phyloP scores from a whole-genome alignment of 345 rosid genomes.

The Sonneratia caseolaris region DNA sequence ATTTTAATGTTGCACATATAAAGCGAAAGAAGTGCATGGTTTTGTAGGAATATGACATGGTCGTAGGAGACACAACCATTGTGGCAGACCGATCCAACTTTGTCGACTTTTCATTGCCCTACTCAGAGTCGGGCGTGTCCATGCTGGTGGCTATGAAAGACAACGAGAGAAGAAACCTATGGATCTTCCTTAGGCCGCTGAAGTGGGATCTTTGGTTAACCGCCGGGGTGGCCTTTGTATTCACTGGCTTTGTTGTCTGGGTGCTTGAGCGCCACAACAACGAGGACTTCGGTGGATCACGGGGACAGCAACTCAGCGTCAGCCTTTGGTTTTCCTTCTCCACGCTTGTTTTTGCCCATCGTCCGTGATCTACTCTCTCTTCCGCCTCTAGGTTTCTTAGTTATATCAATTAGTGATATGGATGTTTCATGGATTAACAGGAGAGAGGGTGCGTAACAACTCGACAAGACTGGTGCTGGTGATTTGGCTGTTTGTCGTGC shows the following conservation, averaged over 20 bases:
- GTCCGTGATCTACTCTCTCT: conserved; percentile 15
- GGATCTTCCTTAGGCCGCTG: conserved; percentile 50
- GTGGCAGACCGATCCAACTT: conserved; percentile 25
- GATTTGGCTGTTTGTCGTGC: conserved; percentile 43
- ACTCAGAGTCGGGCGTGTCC: conserved; percentile 51
- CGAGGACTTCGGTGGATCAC: conserved; percentile 31
- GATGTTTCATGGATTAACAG: conserved; percentile 1
- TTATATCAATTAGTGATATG: background rate
- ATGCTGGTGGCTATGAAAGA: conserved; percentile 26
- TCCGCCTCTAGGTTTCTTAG: background rate
- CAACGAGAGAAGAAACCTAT: conserved; percentile 18
- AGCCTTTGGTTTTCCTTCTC: conserved; percentile 39
- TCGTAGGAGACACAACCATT: conserved; percentile 62
- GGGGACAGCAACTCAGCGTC: conserved; percentile 26
- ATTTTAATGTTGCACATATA: background rate
- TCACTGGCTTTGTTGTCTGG: conserved; percentile 37
- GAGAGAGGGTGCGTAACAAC: conserved; percentile 38
- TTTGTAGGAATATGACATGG: conserved; percentile 37
- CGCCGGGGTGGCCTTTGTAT: conserved; percentile 25
- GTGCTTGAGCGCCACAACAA: conserved; percentile 36
- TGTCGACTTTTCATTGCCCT: conserved; percentile 68
- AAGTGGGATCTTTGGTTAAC: conserved; percentile 37
- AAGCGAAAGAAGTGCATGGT: too few species aligned
- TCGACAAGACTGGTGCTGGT: conserved; percentile 36
- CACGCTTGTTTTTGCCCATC: conserved; percentile 39